Evolutionary conservation across 2,329 filamentous ascomycete genomes (phyloP).

Genomic region (Hansfordia pulvinata): DNA sequence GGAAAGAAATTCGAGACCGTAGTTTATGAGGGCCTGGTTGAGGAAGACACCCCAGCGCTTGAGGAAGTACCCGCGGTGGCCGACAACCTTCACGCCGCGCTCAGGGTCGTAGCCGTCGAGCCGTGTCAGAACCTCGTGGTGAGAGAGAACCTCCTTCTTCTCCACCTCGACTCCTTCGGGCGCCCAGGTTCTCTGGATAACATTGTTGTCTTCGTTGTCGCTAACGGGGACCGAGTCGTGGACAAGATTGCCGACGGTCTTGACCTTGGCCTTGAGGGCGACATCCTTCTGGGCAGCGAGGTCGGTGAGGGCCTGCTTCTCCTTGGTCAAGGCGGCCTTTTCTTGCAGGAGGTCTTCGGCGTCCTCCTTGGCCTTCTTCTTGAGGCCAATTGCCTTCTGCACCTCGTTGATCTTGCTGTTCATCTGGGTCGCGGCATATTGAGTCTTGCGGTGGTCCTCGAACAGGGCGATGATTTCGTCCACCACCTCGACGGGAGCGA

Average conservation of each 20-base stretch:
- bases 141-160: slow-evolving; percentile 69
- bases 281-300: slow-evolving; percentile 62
- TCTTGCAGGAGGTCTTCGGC: slow-evolving; percentile 66
- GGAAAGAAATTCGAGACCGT: slow-evolving; percentile 80
- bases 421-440: slow-evolving; percentile 66
- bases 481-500: slow-evolving; percentile 69
- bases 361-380: slow-evolving; percentile 92
- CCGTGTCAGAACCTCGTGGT: slow-evolving; percentile 84
- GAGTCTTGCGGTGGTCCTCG: slow-evolving; percentile 71
- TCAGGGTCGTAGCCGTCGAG: slow-evolving; percentile 89
- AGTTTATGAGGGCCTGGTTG: slow-evolving; percentile 89
- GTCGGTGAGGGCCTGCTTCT: slow-evolving; percentile 70
- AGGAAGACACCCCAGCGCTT: slow-evolving; percentile 81
- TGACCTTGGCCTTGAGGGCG: slow-evolving; percentile 63
- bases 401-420: slow-evolving; percentile 75
- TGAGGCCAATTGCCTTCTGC: slow-evolving; percentile 79
- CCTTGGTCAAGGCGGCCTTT: slow-evolving; percentile 64
- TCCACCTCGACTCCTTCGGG: slow-evolving; percentile 62
- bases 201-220: slow-evolving; percentile 59
- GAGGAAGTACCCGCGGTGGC: slow-evolving; percentile 88
- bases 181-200: slow-evolving; percentile 61
- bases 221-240: slow-evolving; percentile 48
- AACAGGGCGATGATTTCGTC: slow-evolving; percentile 83
- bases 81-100: slow-evolving; percentile 84
- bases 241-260: slow-evolving; percentile 80